Percentiles rank a stretch among this genome's conserved stretches.
phyloP scores from a whole-genome alignment of 345 rosid genomes.

The Erucastrum elatum region DNA sequence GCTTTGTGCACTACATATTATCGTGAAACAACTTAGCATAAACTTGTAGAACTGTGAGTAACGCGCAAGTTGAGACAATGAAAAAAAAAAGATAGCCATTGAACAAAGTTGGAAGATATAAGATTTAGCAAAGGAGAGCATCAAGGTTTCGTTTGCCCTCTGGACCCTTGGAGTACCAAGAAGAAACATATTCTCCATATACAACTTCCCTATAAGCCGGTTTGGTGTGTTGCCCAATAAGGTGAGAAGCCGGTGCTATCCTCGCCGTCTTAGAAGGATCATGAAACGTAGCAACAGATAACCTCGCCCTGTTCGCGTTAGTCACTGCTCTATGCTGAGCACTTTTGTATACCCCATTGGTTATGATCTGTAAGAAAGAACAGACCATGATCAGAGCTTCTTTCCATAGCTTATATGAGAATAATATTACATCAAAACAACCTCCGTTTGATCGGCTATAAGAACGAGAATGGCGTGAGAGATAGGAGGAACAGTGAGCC shows the following conservation, averaged over 20 bases:
- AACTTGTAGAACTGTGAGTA: not conserved
- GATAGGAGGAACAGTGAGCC: conserved; percentile 65
- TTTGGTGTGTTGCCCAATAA: conserved; percentile 44
- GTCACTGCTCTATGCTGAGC: conserved; percentile 74
- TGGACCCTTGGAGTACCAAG: conserved; percentile 85
- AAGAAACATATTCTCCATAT: conserved; percentile 66
- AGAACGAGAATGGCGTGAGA: conserved; percentile 68
- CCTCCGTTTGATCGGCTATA: conserved; percentile 89
- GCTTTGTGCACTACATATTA: not conserved
- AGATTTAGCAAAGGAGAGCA: conserved; percentile 42
- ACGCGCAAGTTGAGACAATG: not conserved
- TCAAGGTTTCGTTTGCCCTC: conserved; percentile 81
- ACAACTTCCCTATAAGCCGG: conserved; percentile 49
- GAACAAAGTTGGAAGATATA: conserved; percentile 8
- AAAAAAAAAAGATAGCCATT: not conserved
- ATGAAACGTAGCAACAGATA: conserved; percentile 85
- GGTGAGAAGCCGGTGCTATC: conserved; percentile 62
- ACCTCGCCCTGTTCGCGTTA: conserved; percentile 55
- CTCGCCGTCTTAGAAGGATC: conserved; percentile 68
- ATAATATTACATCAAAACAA: conserved; percentile 40
- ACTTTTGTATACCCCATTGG: conserved; percentile 73
- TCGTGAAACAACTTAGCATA: not conserved
- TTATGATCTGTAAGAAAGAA: conserved; percentile 56
- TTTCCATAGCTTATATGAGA: conserved; percentile 3
- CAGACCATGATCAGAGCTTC: conserved; percentile 10